Conservation (phyloP, 2,329 filamentous ascomycete genomes). For the Sporothrix brunneoviolacea region DNA sequence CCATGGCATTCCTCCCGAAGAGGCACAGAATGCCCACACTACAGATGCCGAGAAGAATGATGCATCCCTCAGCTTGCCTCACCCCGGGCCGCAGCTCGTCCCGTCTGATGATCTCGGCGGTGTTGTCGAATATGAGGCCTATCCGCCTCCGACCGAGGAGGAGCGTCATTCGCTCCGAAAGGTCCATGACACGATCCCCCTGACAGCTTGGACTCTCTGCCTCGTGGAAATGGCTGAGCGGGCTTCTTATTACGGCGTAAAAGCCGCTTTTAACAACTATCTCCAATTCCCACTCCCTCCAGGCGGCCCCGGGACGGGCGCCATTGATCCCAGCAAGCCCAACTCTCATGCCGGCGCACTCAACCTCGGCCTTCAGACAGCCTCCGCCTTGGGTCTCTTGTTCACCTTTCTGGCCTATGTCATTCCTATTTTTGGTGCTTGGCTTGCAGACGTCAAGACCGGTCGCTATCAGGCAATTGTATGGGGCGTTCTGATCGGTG, state of each 20-base stretch:
- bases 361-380: slow-evolving; percentile 26
- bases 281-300: background rate
- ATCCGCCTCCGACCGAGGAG: slow-evolving; percentile 1
- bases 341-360: background rate
- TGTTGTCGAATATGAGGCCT: background rate
- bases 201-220: slow-evolving; percentile 1
- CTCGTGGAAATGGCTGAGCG: slow-evolving; percentile 3
- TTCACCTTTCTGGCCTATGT: slow-evolving; percentile 44
- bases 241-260: slow-evolving; percentile 1
- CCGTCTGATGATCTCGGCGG: too few relatives aligned
- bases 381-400: slow-evolving; percentile 38
- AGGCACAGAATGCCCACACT: too few relatives aligned
- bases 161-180: background rate
- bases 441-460: slow-evolving; percentile 56
- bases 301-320: background rate
- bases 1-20: too few relatives aligned
- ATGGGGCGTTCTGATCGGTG: slow-evolving; percentile 45
- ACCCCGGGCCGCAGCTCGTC: too few relatives aligned
- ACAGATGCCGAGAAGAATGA: too few relatives aligned
- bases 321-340: slow-evolving; percentile 2
- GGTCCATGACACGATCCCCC: background rate
- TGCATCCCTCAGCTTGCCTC: too few relatives aligned
- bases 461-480: slow-evolving; percentile 63
- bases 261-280: slow-evolving; percentile 5
- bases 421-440: slow-evolving; percentile 45